A percentile compares a stretch with the other conserved stretches of the same genome.
Evolutionary conservation across 345 rosid species (phyloP).

Genomic region (Lumnitzera racemosa): DNA sequence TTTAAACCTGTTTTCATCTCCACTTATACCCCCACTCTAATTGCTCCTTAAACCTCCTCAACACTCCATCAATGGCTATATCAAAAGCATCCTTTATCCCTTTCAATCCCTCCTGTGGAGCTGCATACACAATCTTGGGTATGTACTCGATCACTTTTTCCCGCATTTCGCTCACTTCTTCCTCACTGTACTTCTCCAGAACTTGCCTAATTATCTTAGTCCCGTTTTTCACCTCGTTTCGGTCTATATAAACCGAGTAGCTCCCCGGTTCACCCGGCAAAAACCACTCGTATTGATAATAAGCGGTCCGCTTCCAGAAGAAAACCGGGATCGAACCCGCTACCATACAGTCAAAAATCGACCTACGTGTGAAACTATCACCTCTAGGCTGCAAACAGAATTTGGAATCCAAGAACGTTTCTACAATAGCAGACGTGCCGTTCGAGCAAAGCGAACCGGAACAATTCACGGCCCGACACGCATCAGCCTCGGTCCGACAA

Average conservation of each 20-base stretch:
- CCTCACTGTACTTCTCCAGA: slow-evolving; percentile 52
- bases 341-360: slow-evolving; percentile 90
- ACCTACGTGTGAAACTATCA: slow-evolving; percentile 88
- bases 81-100: slow-evolving; percentile 77
- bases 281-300: slow-evolving; percentile 89
- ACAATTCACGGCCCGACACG: slow-evolving; percentile 66
- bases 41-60: slow-evolving; percentile 74
- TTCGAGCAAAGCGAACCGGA: slow-evolving; percentile 50
- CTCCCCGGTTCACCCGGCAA: slow-evolving; percentile 57
- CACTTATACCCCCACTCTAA: slow-evolving; percentile 56
- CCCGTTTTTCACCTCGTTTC: slow-evolving; percentile 67
- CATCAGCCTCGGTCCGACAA: slow-evolving; percentile 43
- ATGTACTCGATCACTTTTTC: slow-evolving; percentile 65
- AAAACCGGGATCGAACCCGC: slow-evolving; percentile 96
- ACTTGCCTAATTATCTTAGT: slow-evolving; percentile 40
- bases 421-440: slow-evolving; percentile 66
- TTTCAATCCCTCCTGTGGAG: slow-evolving; percentile 54
- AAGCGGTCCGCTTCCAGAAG: slow-evolving; percentile 87
- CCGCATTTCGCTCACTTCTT: slow-evolving; percentile 63
- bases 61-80: slow-evolving; percentile 78
- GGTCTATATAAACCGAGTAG: slow-evolving; percentile 81
- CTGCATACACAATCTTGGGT: slow-evolving; percentile 66
- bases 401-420: slow-evolving; percentile 67
- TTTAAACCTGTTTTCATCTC: slow-evolving; percentile 18
- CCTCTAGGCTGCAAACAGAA: slow-evolving; percentile 95